Percentiles rank a stretch among this genome's conserved stretches.
These are phyloP conservation scores for Linaria vulgaris DNA, from an alignment of 257 asterid genomes.

Conservation along the genomic window DNA sequence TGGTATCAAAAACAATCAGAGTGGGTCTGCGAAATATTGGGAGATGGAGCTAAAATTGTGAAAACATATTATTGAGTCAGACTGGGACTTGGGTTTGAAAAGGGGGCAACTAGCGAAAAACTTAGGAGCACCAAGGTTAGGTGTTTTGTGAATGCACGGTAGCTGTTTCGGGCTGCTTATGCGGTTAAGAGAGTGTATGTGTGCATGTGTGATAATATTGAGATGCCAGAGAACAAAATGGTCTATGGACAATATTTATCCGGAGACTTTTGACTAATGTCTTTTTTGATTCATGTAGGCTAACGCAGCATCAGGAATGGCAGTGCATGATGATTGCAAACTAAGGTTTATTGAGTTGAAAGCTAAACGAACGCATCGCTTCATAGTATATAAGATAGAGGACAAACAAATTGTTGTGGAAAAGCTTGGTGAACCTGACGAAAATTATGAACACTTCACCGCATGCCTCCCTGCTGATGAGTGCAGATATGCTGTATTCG, in stretches of 20 bases:
- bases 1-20: too few relatives aligned
- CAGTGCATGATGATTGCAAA: slow-evolving; percentile 6
- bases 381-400: slow-evolving; percentile 5
- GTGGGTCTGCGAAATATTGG: too few relatives aligned
- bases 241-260: neutral
- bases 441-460: slow-evolving; percentile 37
- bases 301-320: slow-evolving; percentile 3
- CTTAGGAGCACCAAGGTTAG: too few relatives aligned
- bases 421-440: slow-evolving; percentile 39
- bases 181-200: too few relatives aligned
- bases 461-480: slow-evolving; percentile 41
- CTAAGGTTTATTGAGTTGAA: slow-evolving; percentile 8
- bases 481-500: slow-evolving; percentile 40
- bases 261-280: neutral
- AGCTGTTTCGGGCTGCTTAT: too few relatives aligned
- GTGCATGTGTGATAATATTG: too few relatives aligned
- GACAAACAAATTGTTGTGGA: slow-evolving; percentile 34
- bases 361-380: slow-evolving; percentile 4
- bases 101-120: too few relatives aligned
- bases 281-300: neutral
- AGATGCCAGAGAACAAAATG: too few relatives aligned
- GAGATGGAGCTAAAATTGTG: too few relatives aligned
- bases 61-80: too few relatives aligned
- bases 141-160: too few relatives aligned
- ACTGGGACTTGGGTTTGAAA: too few relatives aligned